Percentiles rank a stretch among this genome's conserved stretches.
Conservation (phyloP, 306 rosid genomes). For the Medicago truncatula region DNA sequence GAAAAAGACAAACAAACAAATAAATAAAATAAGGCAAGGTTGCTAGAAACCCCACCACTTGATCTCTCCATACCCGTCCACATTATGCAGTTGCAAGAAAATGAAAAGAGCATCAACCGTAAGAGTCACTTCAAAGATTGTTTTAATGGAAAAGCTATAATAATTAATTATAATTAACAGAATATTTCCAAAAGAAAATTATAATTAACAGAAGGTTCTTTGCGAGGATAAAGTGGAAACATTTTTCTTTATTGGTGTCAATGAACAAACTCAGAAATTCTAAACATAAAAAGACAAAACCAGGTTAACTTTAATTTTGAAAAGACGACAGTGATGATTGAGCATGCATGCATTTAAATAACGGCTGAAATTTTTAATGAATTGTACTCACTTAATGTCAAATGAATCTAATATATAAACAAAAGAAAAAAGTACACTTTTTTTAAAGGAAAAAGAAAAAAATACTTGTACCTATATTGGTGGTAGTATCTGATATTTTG, state of each 20-base stretch:
- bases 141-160: neutral
- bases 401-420: neutral
- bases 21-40: constrained; percentile 32
- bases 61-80: neutral
- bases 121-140: constrained; percentile 22
- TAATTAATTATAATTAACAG: neutral
- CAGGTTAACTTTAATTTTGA: neutral
- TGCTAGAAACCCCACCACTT: neutral
- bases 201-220: constrained; percentile 1
- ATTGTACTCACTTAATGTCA: neutral
- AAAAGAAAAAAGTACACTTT: too few relatives aligned
- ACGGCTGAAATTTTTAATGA: constrained; percentile 27
- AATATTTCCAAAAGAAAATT: neutral
- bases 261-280: constrained; percentile 4
- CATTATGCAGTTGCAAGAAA: constrained; percentile 18
- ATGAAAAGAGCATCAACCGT: constrained; percentile 15
- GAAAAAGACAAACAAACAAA: neutral
- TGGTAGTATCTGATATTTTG: too few relatives aligned
- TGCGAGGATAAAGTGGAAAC: constrained; percentile 17
- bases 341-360: constrained; percentile 30
- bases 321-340: neutral
- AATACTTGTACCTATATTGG: too few relatives aligned
- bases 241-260: constrained; percentile 23
- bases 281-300: constrained; percentile 31
- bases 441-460: too few relatives aligned